A percentile compares a stretch with the other conserved stretches of the same genome.
These are phyloP conservation scores for Colletotrichum tabaci DNA, from an alignment of 2,329 filamentous ascomycete genomes.

Conservation along the genomic window DNA sequence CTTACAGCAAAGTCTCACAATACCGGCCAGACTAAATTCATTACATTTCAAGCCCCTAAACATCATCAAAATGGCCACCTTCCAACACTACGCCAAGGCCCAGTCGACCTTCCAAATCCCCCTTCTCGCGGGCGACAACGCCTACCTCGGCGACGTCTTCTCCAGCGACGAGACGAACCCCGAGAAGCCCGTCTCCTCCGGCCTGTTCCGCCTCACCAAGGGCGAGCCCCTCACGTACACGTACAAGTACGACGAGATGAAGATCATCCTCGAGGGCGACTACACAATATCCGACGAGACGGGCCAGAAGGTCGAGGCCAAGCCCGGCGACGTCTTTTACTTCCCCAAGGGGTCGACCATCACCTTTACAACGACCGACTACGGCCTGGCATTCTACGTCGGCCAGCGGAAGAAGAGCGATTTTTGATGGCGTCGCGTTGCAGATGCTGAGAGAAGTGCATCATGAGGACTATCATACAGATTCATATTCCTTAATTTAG, in stretches of 20 bases:
- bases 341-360: slow-evolving; percentile 78
- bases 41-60: background rate
- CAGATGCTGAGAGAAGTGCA: no score
- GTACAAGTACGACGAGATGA: slow-evolving; percentile 82
- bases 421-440: slow-evolving; percentile 40
- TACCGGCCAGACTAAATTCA: background rate
- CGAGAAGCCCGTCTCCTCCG: slow-evolving; percentile 72
- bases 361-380: slow-evolving; percentile 74
- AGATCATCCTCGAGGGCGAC: slow-evolving; percentile 79
- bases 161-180: slow-evolving; percentile 69
- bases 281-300: slow-evolving; percentile 76
- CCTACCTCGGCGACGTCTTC: slow-evolving; percentile 75
- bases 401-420: slow-evolving; percentile 57
- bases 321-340: slow-evolving; percentile 77
- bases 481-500: no score
- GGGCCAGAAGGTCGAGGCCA: slow-evolving; percentile 71
- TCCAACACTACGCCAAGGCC: slow-evolving; percentile 70
- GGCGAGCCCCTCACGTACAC: slow-evolving; percentile 78
- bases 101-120: slow-evolving; percentile 74
- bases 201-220: slow-evolving; percentile 78
- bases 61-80: slow-evolving; percentile 53
- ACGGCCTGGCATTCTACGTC: slow-evolving; percentile 73
- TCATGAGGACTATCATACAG: no score
- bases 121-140: slow-evolving; percentile 77
- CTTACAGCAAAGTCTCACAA: background rate